Percentiles rank a stretch among this genome's conserved stretches.
Conservation (phyloP, 768 basidiomycete genomes). For the Trametes cubensis region DNA sequence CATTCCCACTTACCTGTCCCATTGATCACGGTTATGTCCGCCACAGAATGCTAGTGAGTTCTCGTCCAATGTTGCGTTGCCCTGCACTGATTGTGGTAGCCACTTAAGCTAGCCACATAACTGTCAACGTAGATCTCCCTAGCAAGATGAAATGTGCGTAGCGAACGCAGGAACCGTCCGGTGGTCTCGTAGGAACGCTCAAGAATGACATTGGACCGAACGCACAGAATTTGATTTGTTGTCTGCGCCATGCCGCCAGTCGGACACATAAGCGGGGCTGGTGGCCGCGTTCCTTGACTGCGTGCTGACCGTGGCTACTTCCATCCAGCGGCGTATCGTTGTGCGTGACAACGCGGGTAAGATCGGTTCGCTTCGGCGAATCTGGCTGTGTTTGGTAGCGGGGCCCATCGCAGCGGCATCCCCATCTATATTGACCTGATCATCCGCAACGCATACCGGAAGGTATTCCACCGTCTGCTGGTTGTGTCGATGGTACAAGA, state of each 20-base stretch:
- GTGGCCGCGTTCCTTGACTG: no score
- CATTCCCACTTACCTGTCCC: background rate
- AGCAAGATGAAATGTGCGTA: constrained; percentile 3
- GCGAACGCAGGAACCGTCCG: constrained; percentile 1
- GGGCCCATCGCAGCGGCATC: background rate
- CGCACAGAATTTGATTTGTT: background rate
- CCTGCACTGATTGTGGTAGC: no score
- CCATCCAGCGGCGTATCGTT: background rate
- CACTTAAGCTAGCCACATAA: no score
- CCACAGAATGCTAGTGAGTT: background rate
- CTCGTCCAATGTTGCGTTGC: background rate
- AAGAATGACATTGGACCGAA: constrained; percentile 1
- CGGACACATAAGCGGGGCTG: no score
- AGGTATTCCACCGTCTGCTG: background rate
- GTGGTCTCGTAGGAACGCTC: background rate
- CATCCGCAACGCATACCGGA: background rate
- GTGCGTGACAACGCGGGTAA: no score
- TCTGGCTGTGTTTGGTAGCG: background rate
- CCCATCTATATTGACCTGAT: no score
- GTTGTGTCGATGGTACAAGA: background rate
- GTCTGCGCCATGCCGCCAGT: no score
- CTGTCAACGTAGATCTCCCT: background rate
- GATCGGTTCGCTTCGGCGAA: background rate
- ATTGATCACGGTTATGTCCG: background rate
- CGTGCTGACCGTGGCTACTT: background rate